phyloP scores from a whole-genome alignment of 2,329 filamentous ascomycete genomes.

The Fusarium kyushuense region DNA sequence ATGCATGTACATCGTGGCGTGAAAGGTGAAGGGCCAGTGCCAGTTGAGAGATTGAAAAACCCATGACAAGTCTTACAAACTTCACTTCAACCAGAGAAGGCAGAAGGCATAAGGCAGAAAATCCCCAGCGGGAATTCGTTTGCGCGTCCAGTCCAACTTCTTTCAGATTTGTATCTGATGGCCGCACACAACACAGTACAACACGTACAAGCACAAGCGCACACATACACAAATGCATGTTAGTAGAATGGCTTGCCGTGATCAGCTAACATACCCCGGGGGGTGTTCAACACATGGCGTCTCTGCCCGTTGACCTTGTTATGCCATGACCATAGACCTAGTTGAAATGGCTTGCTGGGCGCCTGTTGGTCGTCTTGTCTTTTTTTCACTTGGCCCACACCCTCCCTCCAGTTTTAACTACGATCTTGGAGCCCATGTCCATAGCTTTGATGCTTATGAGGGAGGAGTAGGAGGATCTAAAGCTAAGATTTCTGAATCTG shows the following conservation, averaged over 20 bases:
- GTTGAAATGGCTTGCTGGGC: constrained; percentile 33
- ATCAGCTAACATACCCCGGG: constrained; percentile 25
- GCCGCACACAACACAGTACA: constrained; percentile 31
- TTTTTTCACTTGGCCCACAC: constrained; percentile 36
- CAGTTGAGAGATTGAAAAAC: constrained; percentile 14
- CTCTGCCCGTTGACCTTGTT: constrained; percentile 36
- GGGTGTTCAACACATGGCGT: constrained; percentile 32
- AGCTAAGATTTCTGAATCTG: constrained; percentile 38
- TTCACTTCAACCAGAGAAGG: constrained; percentile 29
- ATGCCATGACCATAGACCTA: constrained; percentile 35
- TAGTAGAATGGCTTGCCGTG: constrained; percentile 36
- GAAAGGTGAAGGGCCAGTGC: constrained; percentile 20
- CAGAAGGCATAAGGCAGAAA: constrained; percentile 10
- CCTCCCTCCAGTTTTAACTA: constrained; percentile 33
- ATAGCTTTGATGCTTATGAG: constrained; percentile 39
- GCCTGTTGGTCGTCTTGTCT: constrained; percentile 23
- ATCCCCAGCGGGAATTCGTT: constrained; percentile 27
- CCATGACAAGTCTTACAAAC: constrained; percentile 20
- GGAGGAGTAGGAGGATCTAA: constrained; percentile 28
- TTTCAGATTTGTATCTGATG: constrained; percentile 35
- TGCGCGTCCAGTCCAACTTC: constrained; percentile 28
- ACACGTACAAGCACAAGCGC: constrained; percentile 43
- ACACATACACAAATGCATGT: constrained; percentile 42
- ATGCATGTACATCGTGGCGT: constrained; percentile 30
- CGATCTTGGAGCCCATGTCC: constrained; percentile 35